Evolutionary conservation across 768 basidiomycete species (phyloP).

Genomic region (Termitomyces sp.): DNA sequence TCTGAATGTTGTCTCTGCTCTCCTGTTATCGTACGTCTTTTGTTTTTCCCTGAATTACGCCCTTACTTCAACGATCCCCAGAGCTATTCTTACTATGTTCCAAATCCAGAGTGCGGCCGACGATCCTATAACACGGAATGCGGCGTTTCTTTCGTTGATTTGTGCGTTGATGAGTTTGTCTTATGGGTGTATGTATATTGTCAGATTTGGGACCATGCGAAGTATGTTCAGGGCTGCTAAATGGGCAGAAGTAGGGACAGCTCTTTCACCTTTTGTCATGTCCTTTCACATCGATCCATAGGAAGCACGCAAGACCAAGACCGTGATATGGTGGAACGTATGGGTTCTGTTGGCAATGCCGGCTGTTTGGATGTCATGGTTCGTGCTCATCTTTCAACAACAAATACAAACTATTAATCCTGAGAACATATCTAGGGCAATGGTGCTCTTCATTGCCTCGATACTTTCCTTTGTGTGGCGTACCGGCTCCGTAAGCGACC

Average conservation of each 20-base stretch:
- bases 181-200: constrained; percentile 71
- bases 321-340: constrained; percentile 43
- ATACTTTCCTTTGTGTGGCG: constrained; percentile 73
- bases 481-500: constrained; percentile 45
- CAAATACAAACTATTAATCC: not conserved
- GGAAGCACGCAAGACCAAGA: constrained; percentile 45
- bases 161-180: constrained; percentile 67
- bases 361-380: constrained; percentile 69
- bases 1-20: constrained; percentile 63
- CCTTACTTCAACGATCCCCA: too few species aligned
- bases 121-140: constrained; percentile 59
- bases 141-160: constrained; percentile 58
- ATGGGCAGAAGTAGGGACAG: constrained; percentile 57
- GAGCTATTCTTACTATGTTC: constrained; percentile 67
- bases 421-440: constrained; percentile 37
- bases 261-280: not conserved
- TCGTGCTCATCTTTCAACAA: not conserved
- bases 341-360: constrained; percentile 64
- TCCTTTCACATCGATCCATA: constrained; percentile 14
- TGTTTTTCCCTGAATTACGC: not conserved
- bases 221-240: constrained; percentile 65
- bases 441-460: constrained; percentile 57
- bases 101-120: constrained; percentile 47
- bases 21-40: constrained; percentile 38
- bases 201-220: constrained; percentile 68